Conservation (phyloP, 345 rosid genomes). For the Eutrema yunnanense region DNA sequence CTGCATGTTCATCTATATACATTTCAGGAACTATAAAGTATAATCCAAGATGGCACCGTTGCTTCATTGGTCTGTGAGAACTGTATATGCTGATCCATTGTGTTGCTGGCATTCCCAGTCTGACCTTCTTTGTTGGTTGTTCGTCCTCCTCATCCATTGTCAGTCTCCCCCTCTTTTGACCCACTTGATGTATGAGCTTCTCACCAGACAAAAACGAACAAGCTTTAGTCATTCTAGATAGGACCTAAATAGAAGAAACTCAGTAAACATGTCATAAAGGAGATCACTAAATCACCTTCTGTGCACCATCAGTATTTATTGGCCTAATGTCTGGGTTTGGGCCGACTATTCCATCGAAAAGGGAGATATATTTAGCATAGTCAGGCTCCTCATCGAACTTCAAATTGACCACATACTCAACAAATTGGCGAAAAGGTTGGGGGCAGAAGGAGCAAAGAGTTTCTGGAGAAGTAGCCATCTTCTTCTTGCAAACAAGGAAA, state of each 20-base stretch:
- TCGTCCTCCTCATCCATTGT: slow-evolving; percentile 87
- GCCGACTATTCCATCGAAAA: slow-evolving; percentile 86
- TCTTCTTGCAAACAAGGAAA: slow-evolving; percentile 92
- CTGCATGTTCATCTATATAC: neutral
- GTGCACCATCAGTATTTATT: slow-evolving; percentile 95
- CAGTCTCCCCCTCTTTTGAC: slow-evolving; percentile 90
- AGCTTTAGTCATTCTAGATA: slow-evolving; percentile 1
- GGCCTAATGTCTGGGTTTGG: slow-evolving; percentile 96
- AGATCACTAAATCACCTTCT: slow-evolving; percentile 52
- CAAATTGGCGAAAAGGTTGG: slow-evolving; percentile 78
- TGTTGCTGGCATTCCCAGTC: slow-evolving; percentile 98
- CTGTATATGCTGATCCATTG: slow-evolving; percentile 97
- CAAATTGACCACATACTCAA: slow-evolving; percentile 86
- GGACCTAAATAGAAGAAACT: neutral
- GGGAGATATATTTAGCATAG: slow-evolving; percentile 88
- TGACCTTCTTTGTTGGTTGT: slow-evolving; percentile 89
- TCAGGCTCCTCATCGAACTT: slow-evolving; percentile 96
- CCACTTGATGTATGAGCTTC: slow-evolving; percentile 91
- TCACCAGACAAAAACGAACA: slow-evolving; percentile 16
- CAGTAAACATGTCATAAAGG: neutral
- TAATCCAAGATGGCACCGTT: slow-evolving; percentile 45
- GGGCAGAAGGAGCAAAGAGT: slow-evolving; percentile 87
- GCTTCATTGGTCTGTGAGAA: slow-evolving; percentile 97
- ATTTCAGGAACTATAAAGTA: slow-evolving; percentile 1
- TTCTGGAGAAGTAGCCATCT: slow-evolving; percentile 97